A percentile compares a stretch with the other conserved stretches of the same genome.
Evolutionary conservation across 2,329 filamentous ascomycete genomes (phyloP).

Genomic region (Venturia nashicola): DNA sequence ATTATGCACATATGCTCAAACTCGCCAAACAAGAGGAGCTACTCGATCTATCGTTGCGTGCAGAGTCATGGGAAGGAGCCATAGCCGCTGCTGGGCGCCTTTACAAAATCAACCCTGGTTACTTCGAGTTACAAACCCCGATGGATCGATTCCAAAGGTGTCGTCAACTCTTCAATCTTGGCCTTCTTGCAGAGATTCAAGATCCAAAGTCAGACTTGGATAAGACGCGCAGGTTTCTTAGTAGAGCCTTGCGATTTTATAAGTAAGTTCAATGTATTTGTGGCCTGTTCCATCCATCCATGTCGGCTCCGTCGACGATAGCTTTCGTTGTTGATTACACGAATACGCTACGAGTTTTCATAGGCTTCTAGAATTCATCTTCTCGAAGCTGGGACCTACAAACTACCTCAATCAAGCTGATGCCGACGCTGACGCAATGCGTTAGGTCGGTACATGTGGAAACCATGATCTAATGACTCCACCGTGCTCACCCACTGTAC

Average conservation of each 20-base stretch:
- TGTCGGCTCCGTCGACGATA: neutral
- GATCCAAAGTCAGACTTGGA: neutral
- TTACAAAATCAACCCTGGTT: conserved; percentile 1
- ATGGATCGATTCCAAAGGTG: conserved; percentile 9
- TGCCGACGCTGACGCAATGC: too few relatives aligned
- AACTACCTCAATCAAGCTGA: too few relatives aligned
- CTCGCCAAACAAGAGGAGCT: neutral
- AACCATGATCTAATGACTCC: too few relatives aligned
- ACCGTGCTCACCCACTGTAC: neutral
- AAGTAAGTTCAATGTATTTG: neutral
- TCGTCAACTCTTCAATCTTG: conserved; percentile 8
- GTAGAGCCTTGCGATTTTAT: neutral
- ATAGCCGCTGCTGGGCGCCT: neutral
- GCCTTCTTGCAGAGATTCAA: conserved; percentile 1
- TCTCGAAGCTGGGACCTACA: too few relatives aligned
- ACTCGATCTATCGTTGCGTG: neutral
- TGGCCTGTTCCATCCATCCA: neutral
- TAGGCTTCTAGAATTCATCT: too few relatives aligned
- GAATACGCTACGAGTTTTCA: too few relatives aligned
- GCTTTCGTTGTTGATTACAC: neutral
- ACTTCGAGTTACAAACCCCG: neutral
- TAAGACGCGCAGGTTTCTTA: neutral
- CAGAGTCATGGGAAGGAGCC: conserved; percentile 2
- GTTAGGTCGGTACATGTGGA: too few relatives aligned
- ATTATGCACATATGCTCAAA: conserved; percentile 1